Percentiles rank a stretch among this genome's conserved stretches.
These are phyloP conservation scores for Theileria equi DNA, from an alignment of 169 alveolate genomes.

Conservation along the genomic window DNA sequence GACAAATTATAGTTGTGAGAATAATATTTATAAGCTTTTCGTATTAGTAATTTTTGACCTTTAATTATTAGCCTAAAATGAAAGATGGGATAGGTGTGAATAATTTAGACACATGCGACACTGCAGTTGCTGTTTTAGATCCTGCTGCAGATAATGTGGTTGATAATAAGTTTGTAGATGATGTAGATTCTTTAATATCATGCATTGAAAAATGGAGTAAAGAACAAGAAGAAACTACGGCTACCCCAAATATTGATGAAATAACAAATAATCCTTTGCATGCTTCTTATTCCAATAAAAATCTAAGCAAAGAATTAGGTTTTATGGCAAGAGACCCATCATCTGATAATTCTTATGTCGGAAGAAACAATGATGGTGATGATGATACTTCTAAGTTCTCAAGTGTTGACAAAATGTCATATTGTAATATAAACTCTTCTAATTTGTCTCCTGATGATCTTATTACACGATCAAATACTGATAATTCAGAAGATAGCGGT, in stretches of 20 bases:
- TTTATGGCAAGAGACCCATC: too few species aligned
- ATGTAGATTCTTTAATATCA: conserved; percentile 13
- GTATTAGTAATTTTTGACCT: background rate
- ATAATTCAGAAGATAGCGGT: too few species aligned
- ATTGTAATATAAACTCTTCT: too few species aligned
- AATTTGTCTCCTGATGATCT: too few species aligned
- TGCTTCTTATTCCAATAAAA: too few species aligned
- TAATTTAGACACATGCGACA: background rate
- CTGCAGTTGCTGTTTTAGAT: background rate
- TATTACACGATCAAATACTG: too few species aligned
- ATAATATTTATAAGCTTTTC: background rate
- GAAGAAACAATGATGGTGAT: background rate
- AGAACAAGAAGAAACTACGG: conserved; percentile 4
- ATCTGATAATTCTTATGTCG: too few species aligned
- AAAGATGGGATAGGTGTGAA: background rate
- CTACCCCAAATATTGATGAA: background rate
- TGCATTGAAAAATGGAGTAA: conserved; percentile 35
- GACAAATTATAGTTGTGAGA: too few species aligned
- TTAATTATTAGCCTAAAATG: conserved; percentile 16
- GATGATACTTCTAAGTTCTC: background rate
- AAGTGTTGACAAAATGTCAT: too few species aligned
- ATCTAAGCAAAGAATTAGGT: too few species aligned
- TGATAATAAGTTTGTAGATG: conserved; percentile 14
- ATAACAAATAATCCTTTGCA: too few species aligned
- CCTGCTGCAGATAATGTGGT: background rate